Evolutionary conservation across 805 yeast genomes (phyloP).

Genomic region (Wickerhamiella azymoides): DNA sequence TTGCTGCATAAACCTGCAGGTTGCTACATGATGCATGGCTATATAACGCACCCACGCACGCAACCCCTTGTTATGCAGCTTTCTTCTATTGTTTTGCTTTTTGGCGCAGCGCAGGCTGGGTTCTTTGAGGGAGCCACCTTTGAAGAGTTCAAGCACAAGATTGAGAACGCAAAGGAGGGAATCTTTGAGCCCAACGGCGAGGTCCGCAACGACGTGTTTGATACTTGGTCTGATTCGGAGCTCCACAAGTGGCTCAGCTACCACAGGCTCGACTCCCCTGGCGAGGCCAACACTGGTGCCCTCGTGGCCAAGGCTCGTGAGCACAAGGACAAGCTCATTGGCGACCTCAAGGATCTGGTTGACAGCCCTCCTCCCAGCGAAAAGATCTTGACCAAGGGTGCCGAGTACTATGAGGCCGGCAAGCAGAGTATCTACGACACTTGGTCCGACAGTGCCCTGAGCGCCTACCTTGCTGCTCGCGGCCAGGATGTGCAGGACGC

Average conservation of each 20-base stretch:
- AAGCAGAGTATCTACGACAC: slow-evolving; percentile 4
- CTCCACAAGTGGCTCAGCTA: slow-evolving; percentile 31
- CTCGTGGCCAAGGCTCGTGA: slow-evolving; percentile 21
- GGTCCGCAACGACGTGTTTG: slow-evolving; percentile 27
- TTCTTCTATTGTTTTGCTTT: not conserved
- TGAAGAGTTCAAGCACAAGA: slow-evolving; percentile 19
- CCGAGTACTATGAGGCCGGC: slow-evolving; percentile 14
- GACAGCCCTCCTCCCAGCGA: slow-evolving; percentile 11
- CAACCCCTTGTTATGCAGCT: not conserved
- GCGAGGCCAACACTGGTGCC: slow-evolving; percentile 14
- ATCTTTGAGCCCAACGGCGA: slow-evolving; percentile 27
- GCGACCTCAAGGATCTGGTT: slow-evolving; percentile 16
- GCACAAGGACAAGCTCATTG: slow-evolving; percentile 23
- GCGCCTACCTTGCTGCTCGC: slow-evolving; percentile 26
- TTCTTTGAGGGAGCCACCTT: slow-evolving; percentile 2
- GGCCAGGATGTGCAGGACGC: slow-evolving; percentile 23
- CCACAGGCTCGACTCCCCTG: slow-evolving; percentile 23
- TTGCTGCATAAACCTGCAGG: not conserved
- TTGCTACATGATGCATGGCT: not conserved
- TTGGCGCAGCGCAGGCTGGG: not conserved
- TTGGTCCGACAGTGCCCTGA: slow-evolving; percentile 26
- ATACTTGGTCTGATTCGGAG: slow-evolving; percentile 31
- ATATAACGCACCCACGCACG: not conserved
- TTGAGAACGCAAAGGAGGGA: slow-evolving; percentile 24
- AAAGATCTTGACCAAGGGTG: slow-evolving; percentile 15